phyloP scores from a whole-genome alignment of 306 rosid species.

The Hylodesmum podocarpum region DNA sequence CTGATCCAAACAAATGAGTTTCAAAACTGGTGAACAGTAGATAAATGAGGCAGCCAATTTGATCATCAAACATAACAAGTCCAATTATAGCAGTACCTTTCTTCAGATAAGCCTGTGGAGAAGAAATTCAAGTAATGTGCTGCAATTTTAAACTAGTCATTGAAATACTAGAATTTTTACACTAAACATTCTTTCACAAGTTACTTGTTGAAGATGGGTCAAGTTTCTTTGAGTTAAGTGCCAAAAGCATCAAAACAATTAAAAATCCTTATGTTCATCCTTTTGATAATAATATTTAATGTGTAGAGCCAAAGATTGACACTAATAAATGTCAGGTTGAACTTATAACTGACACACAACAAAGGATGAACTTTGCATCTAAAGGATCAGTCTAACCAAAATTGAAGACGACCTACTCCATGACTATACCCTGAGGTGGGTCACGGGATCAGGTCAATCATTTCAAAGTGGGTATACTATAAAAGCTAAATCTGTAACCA shows the following conservation, averaged over 20 bases:
- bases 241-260: slow-evolving; percentile 34
- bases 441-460: background rate
- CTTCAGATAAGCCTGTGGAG: slow-evolving; percentile 97
- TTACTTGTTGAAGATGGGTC: slow-evolving; percentile 22
- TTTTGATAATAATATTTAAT: slow-evolving; percentile 4
- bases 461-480: background rate
- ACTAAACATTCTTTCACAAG: slow-evolving; percentile 37
- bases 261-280: background rate
- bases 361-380: slow-evolving; percentile 7
- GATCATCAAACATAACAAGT: slow-evolving; percentile 98
- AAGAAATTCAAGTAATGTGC: slow-evolving; percentile 91
- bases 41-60: slow-evolving; percentile 90
- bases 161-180: slow-evolving; percentile 41
- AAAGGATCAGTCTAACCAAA: slow-evolving; percentile 19
- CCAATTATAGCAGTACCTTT: slow-evolving; percentile 96
- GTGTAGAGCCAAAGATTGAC: background rate
- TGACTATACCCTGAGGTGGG: background rate
- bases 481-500: background rate
- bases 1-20: slow-evolving; percentile 98
- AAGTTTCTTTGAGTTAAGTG: slow-evolving; percentile 29
- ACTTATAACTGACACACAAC: slow-evolving; percentile 15
- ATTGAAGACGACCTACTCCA: slow-evolving; percentile 8
- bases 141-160: slow-evolving; percentile 79
- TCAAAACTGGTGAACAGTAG: slow-evolving; percentile 98
- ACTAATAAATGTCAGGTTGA: slow-evolving; percentile 7